Evolutionary conservation across 441 rosid genomes (phyloP), one percentile per base, ranked within the genome.

Genomic region (Jatropha multifida): DNA sequence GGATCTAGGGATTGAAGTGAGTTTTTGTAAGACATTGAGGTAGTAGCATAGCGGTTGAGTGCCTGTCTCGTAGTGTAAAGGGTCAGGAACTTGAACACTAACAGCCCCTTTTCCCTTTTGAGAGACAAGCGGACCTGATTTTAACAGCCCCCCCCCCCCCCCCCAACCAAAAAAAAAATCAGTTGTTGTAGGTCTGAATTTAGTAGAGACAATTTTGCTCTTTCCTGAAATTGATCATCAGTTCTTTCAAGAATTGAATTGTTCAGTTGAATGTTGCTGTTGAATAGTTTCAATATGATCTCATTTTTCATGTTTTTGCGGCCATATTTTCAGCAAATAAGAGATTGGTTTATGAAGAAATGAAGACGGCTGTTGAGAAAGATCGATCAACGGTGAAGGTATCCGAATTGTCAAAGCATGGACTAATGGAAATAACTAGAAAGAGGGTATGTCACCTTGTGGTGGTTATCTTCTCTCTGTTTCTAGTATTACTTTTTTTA

Each of bases 361-460:
- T 95, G 73, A 95, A 88, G 85, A 88, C 85, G 83, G 94, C 96
- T 78, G 96, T 95, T 68, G 97, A 88, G 88, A 88, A 84, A 77
- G 99, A 95, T 81, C 84, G 99, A 79, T 93, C 99, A 66, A 79
- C 78, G 66, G 97, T 93, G 85, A 95, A 88, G 79, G 96, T 95
- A 73, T 92, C 94, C 76, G 99, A 95, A 84, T 81, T 95, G 76
- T 95, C 99, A 62, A 93, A 86, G 83, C 89, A 93, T 58, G 99
- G 99, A 71, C 96, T 95, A 23, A 95, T 95, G 99, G 99, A 95
- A 83, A 95, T 95, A 69, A 95, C 96, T 73, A 89, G 99, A 84
- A 90, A 93, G 87, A 90, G 99, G 92, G 98, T 95, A 88, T 69
- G 81, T 49, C 65, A 44, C 59, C 56, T 44, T 26, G 55, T 48